A percentile compares a stretch with the other conserved stretches of the same genome.
phyloP scores from a whole-genome alignment of 2,329 filamentous ascomycete genomes.

The Berkeleyomyces rouxiae region DNA sequence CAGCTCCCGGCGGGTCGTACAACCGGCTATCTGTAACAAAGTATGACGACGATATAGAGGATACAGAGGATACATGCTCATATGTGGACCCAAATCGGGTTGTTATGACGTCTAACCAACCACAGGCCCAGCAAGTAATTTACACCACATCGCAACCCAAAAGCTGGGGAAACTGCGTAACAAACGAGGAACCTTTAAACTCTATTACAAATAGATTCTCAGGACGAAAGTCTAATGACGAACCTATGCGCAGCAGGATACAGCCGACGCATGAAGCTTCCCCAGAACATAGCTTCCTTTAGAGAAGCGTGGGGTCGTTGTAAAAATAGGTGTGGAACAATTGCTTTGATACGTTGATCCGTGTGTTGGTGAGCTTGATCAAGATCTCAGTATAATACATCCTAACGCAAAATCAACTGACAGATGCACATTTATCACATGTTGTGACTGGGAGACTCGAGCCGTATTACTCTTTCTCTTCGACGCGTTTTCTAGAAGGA shows the following conservation, averaged over 20 bases:
- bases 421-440: too few relatives aligned
- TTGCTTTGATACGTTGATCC: too few relatives aligned
- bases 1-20: neutral
- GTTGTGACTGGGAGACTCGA: too few relatives aligned
- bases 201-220: constrained; percentile 7
- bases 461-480: neutral
- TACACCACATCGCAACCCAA: neutral
- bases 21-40: neutral
- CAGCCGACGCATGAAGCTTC: neutral
- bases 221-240: neutral
- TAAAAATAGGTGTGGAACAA: too few relatives aligned
- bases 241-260: neutral
- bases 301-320: neutral
- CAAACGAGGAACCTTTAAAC: neutral
- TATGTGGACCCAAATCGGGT: too few relatives aligned
- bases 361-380: too few relatives aligned
- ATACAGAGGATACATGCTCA: too few relatives aligned
- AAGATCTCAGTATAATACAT: too few relatives aligned
- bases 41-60: neutral
- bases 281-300: neutral
- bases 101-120: neutral
- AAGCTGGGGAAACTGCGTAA: constrained; percentile 1
- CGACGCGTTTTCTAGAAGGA: neutral
- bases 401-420: too few relatives aligned
- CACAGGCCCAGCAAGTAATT: neutral